Evolutionary conservation across 371 early-diverging fungal genomes (phyloP).

Genomic region (Mortierella polycephala): DNA sequence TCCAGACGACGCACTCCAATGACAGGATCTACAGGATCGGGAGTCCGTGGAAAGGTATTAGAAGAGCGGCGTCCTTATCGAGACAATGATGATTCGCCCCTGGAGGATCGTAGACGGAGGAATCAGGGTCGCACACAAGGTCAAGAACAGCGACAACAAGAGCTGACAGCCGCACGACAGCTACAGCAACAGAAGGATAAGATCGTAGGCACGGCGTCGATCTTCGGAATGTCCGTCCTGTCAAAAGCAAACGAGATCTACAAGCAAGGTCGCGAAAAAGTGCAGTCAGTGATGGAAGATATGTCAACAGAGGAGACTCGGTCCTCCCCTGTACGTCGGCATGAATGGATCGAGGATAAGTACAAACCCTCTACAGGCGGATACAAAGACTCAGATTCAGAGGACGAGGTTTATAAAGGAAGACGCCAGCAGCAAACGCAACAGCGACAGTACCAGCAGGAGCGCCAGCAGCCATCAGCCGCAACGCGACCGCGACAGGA

Average conservation of each 20-base stretch:
- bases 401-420: conserved; percentile 47
- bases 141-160: conserved; percentile 28
- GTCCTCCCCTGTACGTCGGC: conserved; percentile 36
- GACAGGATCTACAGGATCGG: background rate
- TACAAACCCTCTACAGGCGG: conserved; percentile 44
- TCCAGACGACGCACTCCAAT: conserved; percentile 11
- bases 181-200: conserved; percentile 70
- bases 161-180: conserved; percentile 29
- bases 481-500: conserved; percentile 32
- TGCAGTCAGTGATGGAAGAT: conserved; percentile 73
- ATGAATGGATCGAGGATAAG: conserved; percentile 58
- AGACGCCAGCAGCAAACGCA: conserved; percentile 27
- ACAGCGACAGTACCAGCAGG: conserved; percentile 21
- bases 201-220: conserved; percentile 73
- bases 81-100: conserved; percentile 26
- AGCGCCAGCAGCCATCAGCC: conserved; percentile 25
- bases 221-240: conserved; percentile 74
- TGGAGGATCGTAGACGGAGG: conserved; percentile 24
- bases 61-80: conserved; percentile 9
- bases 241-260: conserved; percentile 79
- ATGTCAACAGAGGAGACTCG: conserved; percentile 65
- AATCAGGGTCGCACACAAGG: conserved; percentile 17
- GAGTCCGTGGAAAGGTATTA: background rate
- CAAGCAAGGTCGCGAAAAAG: conserved; percentile 74
- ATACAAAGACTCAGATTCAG: conserved; percentile 57